Percentiles rank a stretch among this genome's conserved stretches.
phyloP scores from a whole-genome alignment of 768 basidiomycete species.

The Lentinula edodes region DNA sequence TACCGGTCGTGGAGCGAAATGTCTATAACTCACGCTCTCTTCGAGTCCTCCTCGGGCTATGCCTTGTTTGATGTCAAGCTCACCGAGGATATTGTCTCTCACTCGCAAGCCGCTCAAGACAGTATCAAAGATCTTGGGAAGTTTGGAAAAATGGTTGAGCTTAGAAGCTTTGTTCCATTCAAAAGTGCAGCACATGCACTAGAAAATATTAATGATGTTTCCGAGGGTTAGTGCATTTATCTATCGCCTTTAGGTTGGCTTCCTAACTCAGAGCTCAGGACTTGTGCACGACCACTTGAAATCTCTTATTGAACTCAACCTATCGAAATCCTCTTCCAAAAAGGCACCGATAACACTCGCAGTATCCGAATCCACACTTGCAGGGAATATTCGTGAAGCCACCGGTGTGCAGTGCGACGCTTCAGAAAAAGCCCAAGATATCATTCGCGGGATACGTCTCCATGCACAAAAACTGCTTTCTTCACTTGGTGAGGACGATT shows the following conservation, averaged over 20 bases:
- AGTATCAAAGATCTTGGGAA: slow-evolving; percentile 83
- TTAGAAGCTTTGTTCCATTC: slow-evolving; percentile 91
- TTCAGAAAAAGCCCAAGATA: slow-evolving; percentile 73
- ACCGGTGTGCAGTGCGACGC: slow-evolving; percentile 74
- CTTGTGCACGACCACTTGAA: slow-evolving; percentile 80
- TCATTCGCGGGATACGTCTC: slow-evolving; percentile 88
- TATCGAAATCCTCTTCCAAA: slow-evolving; percentile 67
- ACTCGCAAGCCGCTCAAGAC: slow-evolving; percentile 73
- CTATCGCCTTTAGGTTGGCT: not conserved
- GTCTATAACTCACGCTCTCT: slow-evolving; percentile 75
- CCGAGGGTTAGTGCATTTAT: slow-evolving; percentile 65
- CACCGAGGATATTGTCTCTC: slow-evolving; percentile 81
- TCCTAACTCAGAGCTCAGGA: slow-evolving; percentile 38
- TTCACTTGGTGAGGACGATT: slow-evolving; percentile 82
- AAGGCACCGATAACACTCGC: slow-evolving; percentile 67
- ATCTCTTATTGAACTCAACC: slow-evolving; percentile 81
- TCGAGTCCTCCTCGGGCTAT: slow-evolving; percentile 93
- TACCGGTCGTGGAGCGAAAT: not conserved
- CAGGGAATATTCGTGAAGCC: slow-evolving; percentile 68
- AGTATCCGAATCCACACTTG: slow-evolving; percentile 73
- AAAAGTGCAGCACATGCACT: slow-evolving; percentile 89
- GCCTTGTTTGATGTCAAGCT: slow-evolving; percentile 87
- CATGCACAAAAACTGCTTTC: slow-evolving; percentile 89
- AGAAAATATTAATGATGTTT: slow-evolving; percentile 94
- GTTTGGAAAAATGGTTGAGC: slow-evolving; percentile 88